phyloP scores from a whole-genome alignment of 2,329 filamentous ascomycete species.

The Endothia cerciana region DNA sequence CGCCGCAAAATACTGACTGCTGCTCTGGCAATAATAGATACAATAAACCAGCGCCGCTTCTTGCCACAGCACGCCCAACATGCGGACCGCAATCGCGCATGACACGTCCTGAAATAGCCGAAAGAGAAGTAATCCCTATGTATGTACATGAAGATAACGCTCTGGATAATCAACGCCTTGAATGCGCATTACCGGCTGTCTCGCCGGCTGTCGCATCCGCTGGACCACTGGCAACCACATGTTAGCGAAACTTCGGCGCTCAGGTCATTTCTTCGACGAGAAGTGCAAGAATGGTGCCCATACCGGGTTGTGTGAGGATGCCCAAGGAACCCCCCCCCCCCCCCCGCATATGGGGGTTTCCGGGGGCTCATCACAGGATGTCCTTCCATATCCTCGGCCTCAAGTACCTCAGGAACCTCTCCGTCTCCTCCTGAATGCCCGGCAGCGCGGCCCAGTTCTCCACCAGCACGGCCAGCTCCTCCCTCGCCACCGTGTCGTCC shows the following conservation, averaged over 20 bases:
- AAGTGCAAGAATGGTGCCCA: not conserved
- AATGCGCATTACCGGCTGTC: too few relatives aligned
- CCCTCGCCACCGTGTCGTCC: slow-evolving; percentile 22
- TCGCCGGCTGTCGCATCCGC: not conserved
- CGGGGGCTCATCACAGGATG: slow-evolving; percentile 1
- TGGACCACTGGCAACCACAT: not conserved
- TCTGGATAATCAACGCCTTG: not conserved
- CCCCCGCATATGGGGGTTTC: too few relatives aligned
- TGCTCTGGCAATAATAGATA: not conserved
- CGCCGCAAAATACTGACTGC: not conserved
- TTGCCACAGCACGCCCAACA: not conserved
- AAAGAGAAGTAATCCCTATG: not conserved
- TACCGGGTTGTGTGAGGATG: not conserved
- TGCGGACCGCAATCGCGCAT: not conserved
- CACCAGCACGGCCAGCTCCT: slow-evolving; percentile 26
- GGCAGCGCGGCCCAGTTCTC: slow-evolving; percentile 28
- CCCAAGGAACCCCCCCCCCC: not conserved
- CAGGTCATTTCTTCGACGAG: not conserved
- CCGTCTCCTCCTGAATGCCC: slow-evolving; percentile 24
- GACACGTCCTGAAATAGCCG: not conserved
- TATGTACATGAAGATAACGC: not conserved
- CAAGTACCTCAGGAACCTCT: slow-evolving; percentile 26
- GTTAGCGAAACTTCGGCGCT: not conserved
- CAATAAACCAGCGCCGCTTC: not conserved
- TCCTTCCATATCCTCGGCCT: slow-evolving; percentile 27